phyloP scores from a whole-genome alignment of 441 rosid species.

The Erodium texanum region DNA sequence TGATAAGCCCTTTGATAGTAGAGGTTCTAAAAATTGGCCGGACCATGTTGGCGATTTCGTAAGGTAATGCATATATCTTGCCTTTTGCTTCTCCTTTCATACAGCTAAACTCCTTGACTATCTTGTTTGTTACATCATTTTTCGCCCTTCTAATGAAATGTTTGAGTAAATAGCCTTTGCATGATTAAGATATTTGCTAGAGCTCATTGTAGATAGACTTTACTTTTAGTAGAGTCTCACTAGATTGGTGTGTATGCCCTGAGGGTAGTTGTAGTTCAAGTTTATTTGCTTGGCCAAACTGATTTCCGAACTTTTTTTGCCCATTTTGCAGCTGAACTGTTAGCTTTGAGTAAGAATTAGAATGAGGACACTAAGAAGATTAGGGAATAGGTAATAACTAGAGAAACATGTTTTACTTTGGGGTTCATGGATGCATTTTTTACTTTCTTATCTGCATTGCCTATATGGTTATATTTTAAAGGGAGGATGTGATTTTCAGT shows the following conservation, averaged over 20 bases:
- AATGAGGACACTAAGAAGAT: not conserved
- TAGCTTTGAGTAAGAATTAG: not conserved
- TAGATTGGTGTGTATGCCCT: not conserved
- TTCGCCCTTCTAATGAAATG: no score
- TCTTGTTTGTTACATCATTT: no score
- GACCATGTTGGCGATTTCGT: slow-evolving; percentile 79
- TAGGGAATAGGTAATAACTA: not conserved
- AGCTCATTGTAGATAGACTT: no score
- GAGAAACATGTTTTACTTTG: not conserved
- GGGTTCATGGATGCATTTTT: not conserved
- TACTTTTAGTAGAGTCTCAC: not conserved
- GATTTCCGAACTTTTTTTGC: not conserved
- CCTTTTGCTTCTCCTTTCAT: no score
- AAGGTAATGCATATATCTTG: no score
- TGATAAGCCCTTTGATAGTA: slow-evolving; percentile 78
- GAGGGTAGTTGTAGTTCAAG: not conserved
- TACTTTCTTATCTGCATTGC: no score
- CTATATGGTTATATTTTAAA: no score
- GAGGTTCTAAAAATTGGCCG: slow-evolving; percentile 92
- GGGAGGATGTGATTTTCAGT: not conserved
- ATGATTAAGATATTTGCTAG: no score
- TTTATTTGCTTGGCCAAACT: not conserved
- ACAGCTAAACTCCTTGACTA: no score
- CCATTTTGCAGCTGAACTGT: not conserved
- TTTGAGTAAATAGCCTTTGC: not conserved